Conservation (phyloP, 2,329 filamentous ascomycete species). For the Pyrenochaeta sp. region DNA sequence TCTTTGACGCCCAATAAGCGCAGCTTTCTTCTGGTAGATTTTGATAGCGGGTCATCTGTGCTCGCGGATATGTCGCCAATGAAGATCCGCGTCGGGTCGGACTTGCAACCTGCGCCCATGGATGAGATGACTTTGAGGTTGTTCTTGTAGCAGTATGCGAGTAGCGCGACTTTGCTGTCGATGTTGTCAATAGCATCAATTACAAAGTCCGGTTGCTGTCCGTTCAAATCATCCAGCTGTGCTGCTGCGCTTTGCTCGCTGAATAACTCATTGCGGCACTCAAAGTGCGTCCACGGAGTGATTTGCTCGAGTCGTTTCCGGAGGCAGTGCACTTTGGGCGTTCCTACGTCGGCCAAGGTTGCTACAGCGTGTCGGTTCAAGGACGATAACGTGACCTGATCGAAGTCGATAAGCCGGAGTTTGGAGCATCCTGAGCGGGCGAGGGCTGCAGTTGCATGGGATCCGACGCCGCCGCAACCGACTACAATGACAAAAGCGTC, state of each 20-base stretch:
- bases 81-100: slow-evolving; percentile 80
- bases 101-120: slow-evolving; percentile 97
- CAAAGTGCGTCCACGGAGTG: slow-evolving; percentile 90
- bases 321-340: slow-evolving; percentile 88
- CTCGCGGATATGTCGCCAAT: slow-evolving; percentile 91
- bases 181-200: slow-evolving; percentile 99
- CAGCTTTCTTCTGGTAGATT: slow-evolving; percentile 80
- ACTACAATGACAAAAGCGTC: slow-evolving; percentile 87
- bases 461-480: slow-evolving; percentile 93
- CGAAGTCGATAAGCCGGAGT: slow-evolving; percentile 91
- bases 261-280: slow-evolving; percentile 86
- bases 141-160: slow-evolving; percentile 85
- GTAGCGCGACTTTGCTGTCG: slow-evolving; percentile 89
- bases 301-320: slow-evolving; percentile 82
- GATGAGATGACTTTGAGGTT: slow-evolving; percentile 85
- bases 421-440: slow-evolving; percentile 89
- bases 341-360: slow-evolving; percentile 91
- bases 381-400: slow-evolving; percentile 94
- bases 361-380: slow-evolving; percentile 96
- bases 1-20: slow-evolving; percentile 79
- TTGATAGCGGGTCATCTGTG: slow-evolving; percentile 87
- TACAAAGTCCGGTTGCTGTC: slow-evolving; percentile 80
- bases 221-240: slow-evolving; percentile 74
- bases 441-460: slow-evolving; percentile 85
- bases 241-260: slow-evolving; percentile 69